phyloP scores from a whole-genome alignment of 495 filamentous ascomycete genomes.

The Cairneyella variabilis region DNA sequence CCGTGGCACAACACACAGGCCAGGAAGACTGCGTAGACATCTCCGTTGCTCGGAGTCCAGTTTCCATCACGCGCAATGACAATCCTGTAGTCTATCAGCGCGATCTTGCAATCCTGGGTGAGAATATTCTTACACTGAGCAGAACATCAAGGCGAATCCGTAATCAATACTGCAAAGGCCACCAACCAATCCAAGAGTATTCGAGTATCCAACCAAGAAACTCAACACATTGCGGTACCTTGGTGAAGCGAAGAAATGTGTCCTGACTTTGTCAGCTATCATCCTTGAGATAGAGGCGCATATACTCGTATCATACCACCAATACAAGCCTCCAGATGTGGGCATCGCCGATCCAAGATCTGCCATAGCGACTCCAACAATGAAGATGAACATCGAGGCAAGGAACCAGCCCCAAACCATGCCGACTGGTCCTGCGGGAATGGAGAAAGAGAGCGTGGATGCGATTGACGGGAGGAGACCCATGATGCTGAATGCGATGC shows the following conservation, averaged over 20 bases:
- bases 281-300: too few species aligned
- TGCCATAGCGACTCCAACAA: constrained; percentile 66
- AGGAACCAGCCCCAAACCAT: constrained; percentile 72
- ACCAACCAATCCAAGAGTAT: constrained; percentile 62
- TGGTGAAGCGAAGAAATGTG: constrained; percentile 59
- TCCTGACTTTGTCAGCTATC: constrained; percentile 36
- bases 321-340: constrained; percentile 65
- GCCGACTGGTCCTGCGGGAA: constrained; percentile 63
- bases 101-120: neutral
- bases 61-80: constrained; percentile 61
- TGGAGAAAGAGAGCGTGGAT: constrained; percentile 58
- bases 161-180: constrained; percentile 61
- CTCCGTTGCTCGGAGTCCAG: constrained; percentile 56
- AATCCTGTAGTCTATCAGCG: constrained; percentile 29
- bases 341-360: constrained; percentile 68
- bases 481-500: constrained; percentile 72
- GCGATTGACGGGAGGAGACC: constrained; percentile 68
- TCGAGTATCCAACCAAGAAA: constrained; percentile 70
- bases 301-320: too few species aligned
- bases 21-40: constrained; percentile 61
- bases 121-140: constrained; percentile 32
- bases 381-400: constrained; percentile 58
- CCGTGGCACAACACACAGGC: constrained; percentile 55
- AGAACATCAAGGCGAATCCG: constrained; percentile 35
- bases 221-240: constrained; percentile 59